Percentiles rank a stretch among this genome's conserved stretches.
These are phyloP conservation scores for Pichia paraexigua DNA, from an alignment of 805 yeast genomes.

Conservation along the genomic window DNA sequence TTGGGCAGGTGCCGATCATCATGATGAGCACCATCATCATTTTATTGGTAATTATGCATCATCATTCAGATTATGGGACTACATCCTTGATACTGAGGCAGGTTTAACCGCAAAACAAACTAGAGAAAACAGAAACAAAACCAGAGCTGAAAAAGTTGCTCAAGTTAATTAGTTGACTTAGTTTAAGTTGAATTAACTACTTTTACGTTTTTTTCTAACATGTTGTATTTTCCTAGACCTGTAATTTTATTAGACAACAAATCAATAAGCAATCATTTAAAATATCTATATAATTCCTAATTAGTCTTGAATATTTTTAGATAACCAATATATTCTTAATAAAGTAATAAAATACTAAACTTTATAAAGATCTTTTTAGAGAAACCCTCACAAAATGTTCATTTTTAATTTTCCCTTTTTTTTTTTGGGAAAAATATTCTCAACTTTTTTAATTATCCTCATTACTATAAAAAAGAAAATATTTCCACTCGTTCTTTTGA, in stretches of 20 bases:
- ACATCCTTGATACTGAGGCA: constrained; percentile 77
- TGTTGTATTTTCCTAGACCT: background rate
- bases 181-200: background rate
- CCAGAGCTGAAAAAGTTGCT: constrained; percentile 37
- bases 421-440: background rate
- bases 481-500: background rate
- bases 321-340: background rate
- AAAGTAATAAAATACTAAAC: too few species aligned
- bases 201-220: background rate
- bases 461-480: background rate
- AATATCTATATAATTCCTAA: background rate
- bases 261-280: background rate
- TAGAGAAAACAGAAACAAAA: constrained; percentile 59
- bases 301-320: background rate
- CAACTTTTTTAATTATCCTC: background rate
- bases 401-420: background rate
- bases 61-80: constrained; percentile 96
- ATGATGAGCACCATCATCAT: constrained; percentile 94
- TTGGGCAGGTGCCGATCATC: constrained; percentile 99
- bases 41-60: constrained; percentile 94
- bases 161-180: background rate
- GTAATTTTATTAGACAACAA: background rate
- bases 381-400: background rate
- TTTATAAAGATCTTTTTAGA: background rate
- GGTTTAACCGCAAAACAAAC: constrained; percentile 71